A percentile compares a stretch with the other conserved stretches of the same genome.
These are phyloP conservation scores for Penicillium sp. DNA, from an alignment of 2,329 filamentous ascomycete species.

Conservation along the genomic window DNA sequence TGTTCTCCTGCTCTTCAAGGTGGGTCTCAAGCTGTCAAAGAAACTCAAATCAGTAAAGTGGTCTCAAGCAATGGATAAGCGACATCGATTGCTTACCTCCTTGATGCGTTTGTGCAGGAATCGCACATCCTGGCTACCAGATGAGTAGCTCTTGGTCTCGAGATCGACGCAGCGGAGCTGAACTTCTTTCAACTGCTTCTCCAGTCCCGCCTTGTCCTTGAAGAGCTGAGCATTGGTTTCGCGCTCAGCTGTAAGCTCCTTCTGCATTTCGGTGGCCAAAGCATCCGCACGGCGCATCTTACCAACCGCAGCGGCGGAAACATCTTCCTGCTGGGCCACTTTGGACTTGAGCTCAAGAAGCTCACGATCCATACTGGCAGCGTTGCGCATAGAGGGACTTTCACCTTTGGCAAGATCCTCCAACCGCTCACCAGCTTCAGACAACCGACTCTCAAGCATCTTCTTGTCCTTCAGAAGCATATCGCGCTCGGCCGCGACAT, in stretches of 20 bases:
- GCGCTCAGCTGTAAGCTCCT: conserved; percentile 82
- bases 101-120: conserved; percentile 93
- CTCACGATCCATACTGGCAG: conserved; percentile 82
- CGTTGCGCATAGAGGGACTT: conserved; percentile 82
- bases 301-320: conserved; percentile 84
- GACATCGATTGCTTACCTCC: conserved; percentile 63
- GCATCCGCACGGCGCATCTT: conserved; percentile 96
- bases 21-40: conserved; percentile 72
- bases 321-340: conserved; percentile 89
- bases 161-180: conserved; percentile 88
- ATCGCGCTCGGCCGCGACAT: conserved; percentile 81
- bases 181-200: conserved; percentile 86
- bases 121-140: conserved; percentile 88
- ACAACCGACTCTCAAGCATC: conserved; percentile 74
- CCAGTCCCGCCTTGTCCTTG: conserved; percentile 83
- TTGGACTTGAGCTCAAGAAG: conserved; percentile 83
- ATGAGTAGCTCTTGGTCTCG: conserved; percentile 95
- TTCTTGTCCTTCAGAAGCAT: conserved; percentile 84
- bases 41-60: conserved; percentile 19
- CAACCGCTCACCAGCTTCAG: conserved; percentile 82
- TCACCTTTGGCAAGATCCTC: conserved; percentile 84
- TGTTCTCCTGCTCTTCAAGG: conserved; percentile 76
- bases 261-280: conserved; percentile 82
- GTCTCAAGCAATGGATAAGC: neutral
- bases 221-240: conserved; percentile 78